Conservation (phyloP, 495 filamentous ascomycete genomes). For the Penicillium samsonianum region DNA sequence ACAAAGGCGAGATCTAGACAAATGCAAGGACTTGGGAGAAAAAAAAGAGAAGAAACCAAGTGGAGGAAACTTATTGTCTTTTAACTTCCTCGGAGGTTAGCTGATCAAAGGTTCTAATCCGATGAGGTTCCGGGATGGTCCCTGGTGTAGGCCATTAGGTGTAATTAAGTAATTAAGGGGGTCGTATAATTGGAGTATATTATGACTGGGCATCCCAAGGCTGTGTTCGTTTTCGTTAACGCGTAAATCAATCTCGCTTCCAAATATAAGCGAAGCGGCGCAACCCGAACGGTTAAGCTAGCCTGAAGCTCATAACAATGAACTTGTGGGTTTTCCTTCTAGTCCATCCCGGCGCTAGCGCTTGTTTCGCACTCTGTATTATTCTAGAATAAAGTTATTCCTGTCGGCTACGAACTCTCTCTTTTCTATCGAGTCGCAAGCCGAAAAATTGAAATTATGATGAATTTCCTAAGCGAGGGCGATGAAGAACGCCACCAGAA, state of each 20-base stretch:
- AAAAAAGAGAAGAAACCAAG: background rate
- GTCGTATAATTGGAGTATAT: background rate
- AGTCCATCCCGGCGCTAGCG: background rate
- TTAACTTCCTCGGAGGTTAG: background rate
- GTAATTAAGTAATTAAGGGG: background rate
- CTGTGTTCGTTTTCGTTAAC: conserved; percentile 1
- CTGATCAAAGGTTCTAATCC: conserved; percentile 12
- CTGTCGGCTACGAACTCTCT: background rate
- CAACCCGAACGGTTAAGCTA: background rate
- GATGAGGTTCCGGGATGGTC: background rate
- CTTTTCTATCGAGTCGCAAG: background rate
- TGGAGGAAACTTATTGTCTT: background rate
- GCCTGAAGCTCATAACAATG: background rate
- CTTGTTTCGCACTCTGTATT: background rate
- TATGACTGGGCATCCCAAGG: background rate
- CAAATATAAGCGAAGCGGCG: conserved; percentile 9
- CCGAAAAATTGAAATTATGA: background rate
- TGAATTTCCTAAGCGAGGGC: background rate
- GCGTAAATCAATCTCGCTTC: background rate
- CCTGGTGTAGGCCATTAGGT: background rate
- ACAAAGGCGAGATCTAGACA: background rate
- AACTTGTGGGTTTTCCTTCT: background rate
- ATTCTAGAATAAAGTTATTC: background rate
- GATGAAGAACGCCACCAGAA: background rate
- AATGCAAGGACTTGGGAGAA: background rate